These are phyloP conservation scores for Leishmania aethiopica DNA, from an alignment of 208 protist species.

Conservation along the genomic window DNA sequence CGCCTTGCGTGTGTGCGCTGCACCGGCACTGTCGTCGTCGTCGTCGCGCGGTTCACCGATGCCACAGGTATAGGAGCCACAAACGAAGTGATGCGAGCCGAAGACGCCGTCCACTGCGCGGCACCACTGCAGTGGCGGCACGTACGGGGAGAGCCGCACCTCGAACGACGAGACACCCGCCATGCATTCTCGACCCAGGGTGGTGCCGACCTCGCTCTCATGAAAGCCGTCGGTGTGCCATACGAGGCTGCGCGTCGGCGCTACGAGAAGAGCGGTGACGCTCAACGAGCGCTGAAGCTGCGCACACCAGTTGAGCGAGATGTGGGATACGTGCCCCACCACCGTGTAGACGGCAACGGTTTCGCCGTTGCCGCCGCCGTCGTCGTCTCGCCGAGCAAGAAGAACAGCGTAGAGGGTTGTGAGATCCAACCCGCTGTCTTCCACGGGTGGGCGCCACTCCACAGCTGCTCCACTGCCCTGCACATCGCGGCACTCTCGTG, in stretches of 20 bases:
- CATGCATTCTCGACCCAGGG: no score
- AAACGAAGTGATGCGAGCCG: conserved; percentile 50
- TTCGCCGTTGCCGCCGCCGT: background rate
- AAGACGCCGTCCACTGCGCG: conserved; percentile 58
- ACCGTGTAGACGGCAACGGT: conserved; percentile 11
- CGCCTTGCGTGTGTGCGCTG: background rate
- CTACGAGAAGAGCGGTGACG: conserved; percentile 35
- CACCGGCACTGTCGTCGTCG: background rate
- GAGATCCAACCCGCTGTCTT: background rate
- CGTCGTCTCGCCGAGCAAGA: background rate
- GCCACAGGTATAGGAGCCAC: conserved; percentile 21
- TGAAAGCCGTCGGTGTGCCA: background rate
- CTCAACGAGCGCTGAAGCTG: conserved; percentile 61
- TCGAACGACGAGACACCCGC: background rate
- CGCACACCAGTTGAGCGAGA: conserved; percentile 60
- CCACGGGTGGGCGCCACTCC: background rate
- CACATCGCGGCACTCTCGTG: background rate
- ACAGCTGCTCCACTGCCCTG: background rate
- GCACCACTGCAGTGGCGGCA: conserved; percentile 56
- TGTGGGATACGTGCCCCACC: conserved; percentile 11
- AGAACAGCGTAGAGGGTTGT: conserved; percentile 24
- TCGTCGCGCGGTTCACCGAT: background rate
- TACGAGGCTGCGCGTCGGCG: background rate
- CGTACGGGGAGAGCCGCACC: conserved; percentile 50
- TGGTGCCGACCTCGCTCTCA: background rate